Evolutionary conservation across 2,329 filamentous ascomycete species (phyloP).

Genomic region (Cercospora sp.): DNA sequence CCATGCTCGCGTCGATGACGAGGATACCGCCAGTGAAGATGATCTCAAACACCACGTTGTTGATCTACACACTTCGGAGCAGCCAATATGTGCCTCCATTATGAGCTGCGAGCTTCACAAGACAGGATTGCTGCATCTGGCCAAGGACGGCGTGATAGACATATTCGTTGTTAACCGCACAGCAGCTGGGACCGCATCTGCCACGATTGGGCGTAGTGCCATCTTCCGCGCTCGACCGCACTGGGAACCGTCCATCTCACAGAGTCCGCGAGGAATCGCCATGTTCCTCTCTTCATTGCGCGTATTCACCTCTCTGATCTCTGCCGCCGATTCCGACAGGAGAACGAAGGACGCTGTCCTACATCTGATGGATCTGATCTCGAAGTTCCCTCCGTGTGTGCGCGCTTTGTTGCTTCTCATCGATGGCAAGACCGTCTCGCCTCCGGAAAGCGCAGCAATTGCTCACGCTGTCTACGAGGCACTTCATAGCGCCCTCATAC

Average conservation of each 20-base stretch:
- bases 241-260: constrained; percentile 34
- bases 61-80: constrained; percentile 37
- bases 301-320: constrained; percentile 34
- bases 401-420: constrained; percentile 39
- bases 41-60: constrained; percentile 17
- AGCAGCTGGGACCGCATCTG: constrained; percentile 1
- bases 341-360: constrained; percentile 33
- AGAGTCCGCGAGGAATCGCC: constrained; percentile 39
- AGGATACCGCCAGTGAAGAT: constrained; percentile 8
- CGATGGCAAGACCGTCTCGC: constrained; percentile 35
- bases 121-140: constrained; percentile 25
- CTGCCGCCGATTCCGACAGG: constrained; percentile 20
- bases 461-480: constrained; percentile 34
- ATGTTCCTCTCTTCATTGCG: constrained; percentile 41
- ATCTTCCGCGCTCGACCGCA: constrained; percentile 33
- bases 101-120: constrained; percentile 25
- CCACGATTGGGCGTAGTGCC: constrained; percentile 26
- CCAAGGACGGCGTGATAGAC: constrained; percentile 30
- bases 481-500: constrained; percentile 35
- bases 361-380: constrained; percentile 36
- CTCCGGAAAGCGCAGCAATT: constrained; percentile 38
- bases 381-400: constrained; percentile 39
- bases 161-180: constrained; percentile 35
- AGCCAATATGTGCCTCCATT: constrained; percentile 32
- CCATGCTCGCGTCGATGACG: constrained; percentile 19